Evolutionary conservation across 768 basidiomycete species (phyloP).

Genomic region (Chiua virens): DNA sequence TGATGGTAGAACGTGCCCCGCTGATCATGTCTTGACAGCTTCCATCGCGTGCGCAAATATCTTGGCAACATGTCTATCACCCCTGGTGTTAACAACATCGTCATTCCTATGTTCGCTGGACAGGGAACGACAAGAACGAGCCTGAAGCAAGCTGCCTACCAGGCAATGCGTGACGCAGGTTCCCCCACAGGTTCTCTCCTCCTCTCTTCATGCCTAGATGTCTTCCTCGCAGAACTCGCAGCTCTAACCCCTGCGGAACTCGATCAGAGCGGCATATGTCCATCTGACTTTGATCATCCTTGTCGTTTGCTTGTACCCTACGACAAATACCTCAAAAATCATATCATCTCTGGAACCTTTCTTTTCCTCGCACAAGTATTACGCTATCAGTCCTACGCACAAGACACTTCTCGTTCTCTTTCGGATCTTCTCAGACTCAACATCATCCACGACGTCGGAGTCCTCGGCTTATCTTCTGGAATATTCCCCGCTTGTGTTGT

Average conservation of each 20-base stretch:
- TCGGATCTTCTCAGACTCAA: constrained; percentile 35
- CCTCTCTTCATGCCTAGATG: constrained; percentile 50
- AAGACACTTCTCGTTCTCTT: constrained; percentile 24
- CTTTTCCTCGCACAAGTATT: constrained; percentile 54
- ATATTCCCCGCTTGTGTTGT: constrained; percentile 54
- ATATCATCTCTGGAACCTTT: constrained; percentile 47
- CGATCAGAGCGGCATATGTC: constrained; percentile 38
- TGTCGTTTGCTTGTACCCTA: constrained; percentile 40
- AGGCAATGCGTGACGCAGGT: constrained; percentile 42
- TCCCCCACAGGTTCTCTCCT: constrained; percentile 44
- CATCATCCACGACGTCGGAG: constrained; percentile 32
- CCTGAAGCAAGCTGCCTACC: constrained; percentile 32
- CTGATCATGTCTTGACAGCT: background rate
- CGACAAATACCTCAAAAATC: constrained; percentile 41
- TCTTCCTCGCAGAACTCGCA: constrained; percentile 49
- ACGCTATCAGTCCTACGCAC: constrained; percentile 49
- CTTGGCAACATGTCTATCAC: constrained; percentile 3
- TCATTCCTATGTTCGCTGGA: constrained; percentile 55
- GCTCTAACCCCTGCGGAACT: constrained; percentile 41
- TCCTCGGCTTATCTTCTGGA: constrained; percentile 59
- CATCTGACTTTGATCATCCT: constrained; percentile 43
- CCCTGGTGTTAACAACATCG: constrained; percentile 7
- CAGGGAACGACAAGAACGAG: constrained; percentile 47
- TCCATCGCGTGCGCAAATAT: background rate
- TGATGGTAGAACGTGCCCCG: background rate